Evolutionary conservation across 306 rosid genomes (phyloP).

Genomic region (Hippophae rhamnoides): DNA sequence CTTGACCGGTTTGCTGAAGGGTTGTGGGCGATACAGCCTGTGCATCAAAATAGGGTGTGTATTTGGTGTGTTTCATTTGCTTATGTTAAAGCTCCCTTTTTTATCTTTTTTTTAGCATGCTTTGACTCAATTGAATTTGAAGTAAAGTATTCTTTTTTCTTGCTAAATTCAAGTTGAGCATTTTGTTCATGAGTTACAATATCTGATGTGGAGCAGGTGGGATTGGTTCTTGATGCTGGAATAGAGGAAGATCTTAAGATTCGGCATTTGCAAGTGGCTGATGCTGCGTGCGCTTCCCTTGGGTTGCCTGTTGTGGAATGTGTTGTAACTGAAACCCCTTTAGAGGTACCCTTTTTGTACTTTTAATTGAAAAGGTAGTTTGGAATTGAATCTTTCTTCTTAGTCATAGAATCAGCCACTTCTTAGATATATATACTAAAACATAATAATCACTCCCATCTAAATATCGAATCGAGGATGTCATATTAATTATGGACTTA

Average conservation of each 20-base stretch:
- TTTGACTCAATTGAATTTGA: not conserved
- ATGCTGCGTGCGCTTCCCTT: conserved; percentile 87
- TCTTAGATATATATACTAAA: not conserved
- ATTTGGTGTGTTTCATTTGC: too few relatives aligned
- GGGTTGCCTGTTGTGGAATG: conserved; percentile 79
- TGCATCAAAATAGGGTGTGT: conserved; percentile 70
- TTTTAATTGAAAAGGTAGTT: conserved; percentile 10
- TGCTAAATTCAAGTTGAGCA: not conserved
- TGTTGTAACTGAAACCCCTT: conserved; percentile 64
- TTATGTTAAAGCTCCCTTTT: too few relatives aligned
- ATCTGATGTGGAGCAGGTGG: conserved; percentile 44
- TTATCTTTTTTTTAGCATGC: too few relatives aligned
- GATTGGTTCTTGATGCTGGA: conserved; percentile 84
- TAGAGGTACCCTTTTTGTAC: conserved; percentile 35
- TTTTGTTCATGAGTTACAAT: not conserved
- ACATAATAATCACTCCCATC: not conserved
- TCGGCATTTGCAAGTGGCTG: conserved; percentile 84
- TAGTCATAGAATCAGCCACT: not conserved
- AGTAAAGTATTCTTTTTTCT: not conserved
- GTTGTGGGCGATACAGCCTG: conserved; percentile 76
- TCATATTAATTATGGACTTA: too few relatives aligned
- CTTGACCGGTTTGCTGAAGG: conserved; percentile 85
- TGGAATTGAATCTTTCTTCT: conserved; percentile 1
- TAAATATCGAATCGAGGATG: too few relatives aligned
- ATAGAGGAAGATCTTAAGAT: conserved; percentile 63